Percentiles rank a stretch among this genome's conserved stretches.
Conservation (phyloP, 2,329 filamentous ascomycete species). For the Zasmidium citrigriseum region DNA sequence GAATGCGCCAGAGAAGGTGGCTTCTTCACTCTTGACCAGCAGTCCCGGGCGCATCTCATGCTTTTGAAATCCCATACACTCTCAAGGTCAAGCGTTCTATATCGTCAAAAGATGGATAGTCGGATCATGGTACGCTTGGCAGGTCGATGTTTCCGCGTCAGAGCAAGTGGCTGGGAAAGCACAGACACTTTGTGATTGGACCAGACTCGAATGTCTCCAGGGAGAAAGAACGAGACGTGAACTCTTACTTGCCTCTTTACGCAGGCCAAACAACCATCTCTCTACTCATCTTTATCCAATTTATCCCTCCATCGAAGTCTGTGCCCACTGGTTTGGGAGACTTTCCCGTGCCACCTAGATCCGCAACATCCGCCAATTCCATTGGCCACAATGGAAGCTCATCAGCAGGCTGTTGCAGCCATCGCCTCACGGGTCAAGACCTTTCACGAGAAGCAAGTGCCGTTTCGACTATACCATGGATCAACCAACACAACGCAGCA, state of each 20-base stretch:
- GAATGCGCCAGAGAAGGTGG: too few relatives aligned
- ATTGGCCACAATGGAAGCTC: slow-evolving; percentile 13
- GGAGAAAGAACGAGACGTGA: not conserved
- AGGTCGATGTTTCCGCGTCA: too few relatives aligned
- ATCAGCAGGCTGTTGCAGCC: slow-evolving; percentile 13
- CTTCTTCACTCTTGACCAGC: too few relatives aligned
- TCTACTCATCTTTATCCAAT: not conserved
- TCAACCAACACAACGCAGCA: slow-evolving; percentile 54
- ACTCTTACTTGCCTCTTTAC: not conserved
- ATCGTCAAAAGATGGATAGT: too few relatives aligned
- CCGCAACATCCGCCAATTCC: not conserved
- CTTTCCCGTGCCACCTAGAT: not conserved
- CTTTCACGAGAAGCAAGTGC: slow-evolving; percentile 49
- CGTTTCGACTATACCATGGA: slow-evolving; percentile 60
- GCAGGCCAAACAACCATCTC: not conserved
- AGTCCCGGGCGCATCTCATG: too few relatives aligned
- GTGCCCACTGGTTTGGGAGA: not conserved
- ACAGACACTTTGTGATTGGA: not conserved
- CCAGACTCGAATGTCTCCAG: not conserved
- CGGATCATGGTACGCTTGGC: too few relatives aligned
- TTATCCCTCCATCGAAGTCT: too few relatives aligned
- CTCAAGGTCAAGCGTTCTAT: too few relatives aligned
- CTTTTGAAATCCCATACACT: too few relatives aligned
- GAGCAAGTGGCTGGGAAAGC: too few relatives aligned
- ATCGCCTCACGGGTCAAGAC: slow-evolving; percentile 16